A percentile compares a stretch with the other conserved stretches of the same genome.
These are phyloP conservation scores for Trichoderma arundinaceum DNA, from an alignment of 2,329 filamentous ascomycete species.

Conservation along the genomic window DNA sequence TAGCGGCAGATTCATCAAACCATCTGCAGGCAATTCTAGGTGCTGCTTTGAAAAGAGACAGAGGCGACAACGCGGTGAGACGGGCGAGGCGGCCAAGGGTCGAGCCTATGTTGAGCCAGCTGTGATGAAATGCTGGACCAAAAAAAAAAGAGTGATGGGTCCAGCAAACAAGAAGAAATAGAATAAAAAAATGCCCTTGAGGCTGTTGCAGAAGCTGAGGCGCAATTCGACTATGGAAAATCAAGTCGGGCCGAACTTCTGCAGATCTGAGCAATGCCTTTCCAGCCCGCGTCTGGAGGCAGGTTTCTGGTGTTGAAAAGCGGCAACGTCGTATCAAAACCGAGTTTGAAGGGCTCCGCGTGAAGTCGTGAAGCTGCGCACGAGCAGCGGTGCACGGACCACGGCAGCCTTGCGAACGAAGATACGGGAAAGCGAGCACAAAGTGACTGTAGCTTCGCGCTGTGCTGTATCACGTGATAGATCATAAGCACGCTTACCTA, in stretches of 20 bases:
- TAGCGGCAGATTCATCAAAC: constrained; percentile 36
- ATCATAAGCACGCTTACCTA: not conserved
- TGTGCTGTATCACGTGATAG: constrained; percentile 9
- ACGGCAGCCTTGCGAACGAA: constrained; percentile 27
- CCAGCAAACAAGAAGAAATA: constrained; percentile 19
- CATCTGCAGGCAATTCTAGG: constrained; percentile 1
- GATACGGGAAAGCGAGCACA: not conserved
- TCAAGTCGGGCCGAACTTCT: not conserved
- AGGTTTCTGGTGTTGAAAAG: constrained; percentile 14
- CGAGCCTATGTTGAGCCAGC: not conserved
- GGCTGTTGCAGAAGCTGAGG: not conserved
- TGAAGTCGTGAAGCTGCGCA: constrained; percentile 31
- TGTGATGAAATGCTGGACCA: constrained; percentile 16
- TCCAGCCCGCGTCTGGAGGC: not conserved
- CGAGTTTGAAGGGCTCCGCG: constrained; percentile 25
- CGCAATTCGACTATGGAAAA: not conserved
- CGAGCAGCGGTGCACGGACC: constrained; percentile 29
- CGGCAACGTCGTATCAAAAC: constrained; percentile 17
- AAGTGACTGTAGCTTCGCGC: not conserved
- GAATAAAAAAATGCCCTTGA: constrained; percentile 9
- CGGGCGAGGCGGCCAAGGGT: not conserved
- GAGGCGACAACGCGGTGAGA: not conserved
- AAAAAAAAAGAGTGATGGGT: constrained; percentile 26
- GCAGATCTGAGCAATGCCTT: constrained; percentile 2
- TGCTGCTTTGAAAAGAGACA: not conserved